Evolutionary conservation across 2,329 filamentous ascomycete species (phyloP).

Genomic region (Aaosphaeria arxii): DNA sequence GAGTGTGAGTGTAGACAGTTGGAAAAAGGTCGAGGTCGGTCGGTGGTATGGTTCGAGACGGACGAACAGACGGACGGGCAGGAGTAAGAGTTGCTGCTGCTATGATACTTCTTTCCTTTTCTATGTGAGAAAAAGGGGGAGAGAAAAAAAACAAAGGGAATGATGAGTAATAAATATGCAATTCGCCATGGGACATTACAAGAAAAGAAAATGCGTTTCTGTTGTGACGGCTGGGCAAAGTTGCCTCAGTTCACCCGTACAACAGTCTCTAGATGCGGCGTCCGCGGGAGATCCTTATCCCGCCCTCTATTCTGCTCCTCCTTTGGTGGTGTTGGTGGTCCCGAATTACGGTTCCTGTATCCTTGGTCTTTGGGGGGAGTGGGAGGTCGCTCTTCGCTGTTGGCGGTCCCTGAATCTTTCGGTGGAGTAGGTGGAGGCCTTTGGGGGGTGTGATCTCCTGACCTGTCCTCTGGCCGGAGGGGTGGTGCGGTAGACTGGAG

Average conservation of each 20-base stretch:
- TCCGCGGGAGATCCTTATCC: conserved; percentile 34
- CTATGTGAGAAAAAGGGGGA: too few relatives aligned
- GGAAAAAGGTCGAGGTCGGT: too few relatives aligned
- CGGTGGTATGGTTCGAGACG: too few relatives aligned
- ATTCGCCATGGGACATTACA: too few relatives aligned
- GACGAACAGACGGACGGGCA: too few relatives aligned
- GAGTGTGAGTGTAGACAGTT: too few relatives aligned
- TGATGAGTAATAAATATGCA: too few relatives aligned
- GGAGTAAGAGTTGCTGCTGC: too few relatives aligned
- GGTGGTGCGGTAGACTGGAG: conserved; percentile 18
- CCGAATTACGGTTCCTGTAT: conserved; percentile 22
- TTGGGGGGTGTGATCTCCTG: conserved; percentile 25
- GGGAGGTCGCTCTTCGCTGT: conserved; percentile 27
- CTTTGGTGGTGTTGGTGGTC: conserved; percentile 41
- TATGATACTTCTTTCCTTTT: too few relatives aligned
- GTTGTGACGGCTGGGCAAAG: not conserved
- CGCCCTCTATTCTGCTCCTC: conserved; percentile 28
- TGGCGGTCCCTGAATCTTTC: conserved; percentile 32
- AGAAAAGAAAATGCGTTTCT: too few relatives aligned
- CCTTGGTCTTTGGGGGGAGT: conserved; percentile 36
- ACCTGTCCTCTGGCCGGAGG: conserved; percentile 14
- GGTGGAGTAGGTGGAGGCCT: conserved; percentile 45
- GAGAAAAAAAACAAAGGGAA: too few relatives aligned
- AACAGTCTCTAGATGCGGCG: conserved; percentile 29
- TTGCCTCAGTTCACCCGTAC: conserved; percentile 24